phyloP scores from a whole-genome alignment of 768 basidiomycete species.

The Lactifluus volemus region DNA sequence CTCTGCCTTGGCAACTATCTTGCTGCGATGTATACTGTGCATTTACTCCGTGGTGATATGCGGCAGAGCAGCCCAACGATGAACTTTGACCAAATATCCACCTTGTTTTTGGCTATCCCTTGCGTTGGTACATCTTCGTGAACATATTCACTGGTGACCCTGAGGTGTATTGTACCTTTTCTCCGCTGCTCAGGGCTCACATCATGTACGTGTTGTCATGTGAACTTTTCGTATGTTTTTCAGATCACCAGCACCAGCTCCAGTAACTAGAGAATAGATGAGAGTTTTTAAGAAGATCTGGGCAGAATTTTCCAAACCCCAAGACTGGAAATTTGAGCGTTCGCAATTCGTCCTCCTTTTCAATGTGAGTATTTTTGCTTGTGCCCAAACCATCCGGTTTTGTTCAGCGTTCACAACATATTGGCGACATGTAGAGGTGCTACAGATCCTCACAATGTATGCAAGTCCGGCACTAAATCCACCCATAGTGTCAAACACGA shows the following conservation, averaged over 20 bases:
- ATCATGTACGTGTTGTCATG: conserved; percentile 71
- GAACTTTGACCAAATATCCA: no score
- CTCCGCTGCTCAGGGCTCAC: background rate
- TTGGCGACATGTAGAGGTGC: conserved; percentile 40
- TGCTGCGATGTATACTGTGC: conserved; percentile 72
- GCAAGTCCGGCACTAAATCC: conserved; percentile 26
- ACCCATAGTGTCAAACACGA: conserved; percentile 52
- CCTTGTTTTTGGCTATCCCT: background rate
- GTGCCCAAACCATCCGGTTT: background rate
- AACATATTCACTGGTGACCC: conserved; percentile 97
- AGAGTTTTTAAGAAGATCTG: conserved; percentile 91
- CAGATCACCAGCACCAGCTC: conserved; percentile 75
- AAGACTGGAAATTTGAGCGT: conserved; percentile 74
- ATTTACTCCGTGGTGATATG: conserved; percentile 85
- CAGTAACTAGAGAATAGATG: conserved; percentile 86
- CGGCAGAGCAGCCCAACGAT: no score
- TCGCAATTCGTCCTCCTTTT: conserved; percentile 72
- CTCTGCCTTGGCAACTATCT: conserved; percentile 81
- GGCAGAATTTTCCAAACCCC: conserved; percentile 73
- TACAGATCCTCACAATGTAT: conserved; percentile 27
- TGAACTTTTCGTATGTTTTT: conserved; percentile 94
- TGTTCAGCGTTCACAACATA: conserved; percentile 50
- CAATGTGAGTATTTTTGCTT: conserved; percentile 44
- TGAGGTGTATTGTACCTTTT: conserved; percentile 23
- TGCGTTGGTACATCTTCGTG: conserved; percentile 78